Evolutionary conservation across 2,329 filamentous ascomycete species (phyloP), one percentile per base, ranked within the genome.

Genomic region (Sclerotiophoma versabilis): DNA sequence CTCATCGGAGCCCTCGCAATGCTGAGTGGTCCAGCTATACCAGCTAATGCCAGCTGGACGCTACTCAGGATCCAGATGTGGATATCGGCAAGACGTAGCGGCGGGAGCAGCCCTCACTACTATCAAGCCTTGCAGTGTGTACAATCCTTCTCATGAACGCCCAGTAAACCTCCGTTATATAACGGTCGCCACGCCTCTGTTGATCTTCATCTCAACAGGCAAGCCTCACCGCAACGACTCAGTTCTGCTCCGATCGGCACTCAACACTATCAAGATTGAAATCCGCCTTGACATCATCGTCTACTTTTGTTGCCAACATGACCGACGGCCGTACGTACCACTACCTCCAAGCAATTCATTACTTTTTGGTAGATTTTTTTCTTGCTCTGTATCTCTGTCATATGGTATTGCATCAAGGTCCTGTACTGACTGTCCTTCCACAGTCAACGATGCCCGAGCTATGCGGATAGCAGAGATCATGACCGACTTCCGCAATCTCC

Each of bases 371-470:
- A 26, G 26, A 26, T 22, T 15, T 20, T 17, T 15, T 20, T 29
- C n/a, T 29, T 19, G 32, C 33, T 29, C 22, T 41, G 27, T 26
- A 32, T 11, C 22, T 22, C 42, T 25, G 11, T 19, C 23, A 30
- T 17, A 10, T 20, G 7, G 10, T 26, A 33, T 17, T 17, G 11
- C 4, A 19, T 9, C 11, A 6, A 5, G 23, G 14, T n/a, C 17
- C 27, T 30, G 7, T 54, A 55, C 61, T 70, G 56, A 69, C 41
- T 54, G 19, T 32, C 23, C 33, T 4, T 15, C 33, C 36, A 34
- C 50, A 88, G 85, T 86, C 63, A 88, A 88, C 68, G 80, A 87
- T 69, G 84, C 83, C 54, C 83, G 85, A 66, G 85, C 85, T 43
- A 77, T 87, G 70, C 81, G 85, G 62, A 76, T 88, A 60, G 79